Evolutionary conservation across 805 yeast genomes (phyloP).

Genomic region (Ogataea sp.): DNA sequence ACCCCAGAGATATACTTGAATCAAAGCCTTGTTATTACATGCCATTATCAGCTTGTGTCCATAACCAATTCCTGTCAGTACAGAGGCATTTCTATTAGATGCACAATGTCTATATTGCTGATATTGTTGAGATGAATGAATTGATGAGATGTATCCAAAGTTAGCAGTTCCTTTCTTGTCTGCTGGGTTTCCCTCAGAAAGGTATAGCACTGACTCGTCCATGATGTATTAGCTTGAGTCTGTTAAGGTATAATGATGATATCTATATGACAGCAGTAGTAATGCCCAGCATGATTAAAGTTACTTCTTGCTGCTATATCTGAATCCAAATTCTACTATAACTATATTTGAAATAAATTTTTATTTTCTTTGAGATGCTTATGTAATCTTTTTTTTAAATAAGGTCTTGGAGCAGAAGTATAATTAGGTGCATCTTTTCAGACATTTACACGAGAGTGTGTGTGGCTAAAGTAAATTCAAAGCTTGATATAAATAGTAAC

Average conservation of each 20-base stretch:
- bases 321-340: too few relatives aligned
- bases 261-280: too few relatives aligned
- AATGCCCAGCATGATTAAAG: too few relatives aligned
- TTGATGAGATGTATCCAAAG: slow-evolving; percentile 30
- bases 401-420: too few relatives aligned
- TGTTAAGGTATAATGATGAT: background rate
- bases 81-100: slow-evolving; percentile 37
- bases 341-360: background rate
- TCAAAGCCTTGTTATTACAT: slow-evolving; percentile 61
- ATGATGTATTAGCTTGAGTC: slow-evolving; percentile 16
- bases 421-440: too few relatives aligned
- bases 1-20: slow-evolving; percentile 66
- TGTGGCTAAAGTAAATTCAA: too few relatives aligned
- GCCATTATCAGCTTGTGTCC: slow-evolving; percentile 56
- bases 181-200: slow-evolving; percentile 34
- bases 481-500: too few relatives aligned
- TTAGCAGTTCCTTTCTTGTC: slow-evolving; percentile 29
- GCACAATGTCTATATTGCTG: slow-evolving; percentile 47
- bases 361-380: too few relatives aligned
- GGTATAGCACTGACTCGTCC: slow-evolving; percentile 46
- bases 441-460: too few relatives aligned
- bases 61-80: slow-evolving; percentile 34
- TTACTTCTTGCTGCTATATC: too few relatives aligned
- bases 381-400: too few relatives aligned
- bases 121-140: slow-evolving; percentile 39